Base-by-base conservation (phyloP, 331 rosid species). In the Saraca asoca region DNA sequence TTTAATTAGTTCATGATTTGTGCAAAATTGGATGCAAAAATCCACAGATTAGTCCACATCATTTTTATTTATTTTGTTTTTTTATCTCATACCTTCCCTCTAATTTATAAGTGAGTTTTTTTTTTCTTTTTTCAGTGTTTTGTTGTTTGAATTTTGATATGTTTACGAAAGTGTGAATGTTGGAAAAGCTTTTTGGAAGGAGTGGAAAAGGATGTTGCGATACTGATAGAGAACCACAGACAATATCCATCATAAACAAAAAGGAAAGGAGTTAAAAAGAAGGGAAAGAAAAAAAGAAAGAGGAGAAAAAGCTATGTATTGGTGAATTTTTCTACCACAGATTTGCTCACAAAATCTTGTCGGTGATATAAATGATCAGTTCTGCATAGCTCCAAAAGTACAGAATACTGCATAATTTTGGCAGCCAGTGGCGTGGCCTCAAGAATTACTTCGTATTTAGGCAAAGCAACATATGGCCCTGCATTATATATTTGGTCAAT, bases 221-320 rank as follows among this genome's bases (percentile, higher is more conserved):
- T 34, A 55, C 42, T 17, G 73, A 58, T 51, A 45, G 56, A 67
- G 58, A 51, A 80, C 67, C 57, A 61, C 0, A 42, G 61, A 72
- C 75, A 58, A 46, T 38, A 72, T 58, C 62, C 14, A 35, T 66
- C 58, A 75, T 6, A 17, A 55, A 67, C 72, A 60, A 69, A 73
- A 68, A n/a, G n/a, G 9, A 45, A 37, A 53, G 48, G 9, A 55
- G 24, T 34, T 62, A 33, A 0, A 48, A 58, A 37, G 42, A 19
- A 68, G 31, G 12, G n/a, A 12, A 34, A 31, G 11, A 33, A 1
- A 24, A 3, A 24, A 34, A 0, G 39, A 58, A 38, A 51, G 35
- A 68, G 16, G 12, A 9, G 8, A 35, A 31, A 6, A 33, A 45
- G 58, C 5, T 12, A 56, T 13, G 39, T 24, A 33, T 31, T 44